A percentile compares a stretch with the other conserved stretches of the same genome.
phyloP scores from a whole-genome alignment of 2,329 filamentous ascomycete genomes.

The Xylariales sp. region DNA sequence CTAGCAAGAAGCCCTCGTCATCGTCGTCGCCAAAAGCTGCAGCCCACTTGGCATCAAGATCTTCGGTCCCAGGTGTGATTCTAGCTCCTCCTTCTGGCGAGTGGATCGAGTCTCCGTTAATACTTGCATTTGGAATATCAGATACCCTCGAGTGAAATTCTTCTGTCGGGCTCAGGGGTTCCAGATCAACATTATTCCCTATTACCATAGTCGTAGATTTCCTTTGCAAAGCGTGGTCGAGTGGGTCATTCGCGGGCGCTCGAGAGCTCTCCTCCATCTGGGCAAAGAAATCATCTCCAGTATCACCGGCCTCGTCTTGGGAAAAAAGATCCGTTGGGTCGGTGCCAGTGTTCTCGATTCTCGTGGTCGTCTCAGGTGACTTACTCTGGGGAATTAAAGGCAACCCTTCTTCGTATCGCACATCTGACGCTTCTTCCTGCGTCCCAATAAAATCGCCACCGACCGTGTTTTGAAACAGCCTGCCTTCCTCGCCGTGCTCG shows the following conservation, averaged over 20 bases:
- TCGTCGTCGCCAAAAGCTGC: constrained; percentile 81
- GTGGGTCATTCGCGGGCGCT: constrained; percentile 41
- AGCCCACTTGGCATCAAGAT: constrained; percentile 84
- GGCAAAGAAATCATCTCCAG: constrained; percentile 72
- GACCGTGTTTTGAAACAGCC: constrained; percentile 52
- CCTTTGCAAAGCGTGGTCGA: constrained; percentile 62
- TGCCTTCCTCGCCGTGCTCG: constrained; percentile 38
- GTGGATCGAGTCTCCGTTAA: constrained; percentile 44
- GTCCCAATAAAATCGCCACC: constrained; percentile 57
- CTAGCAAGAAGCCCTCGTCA: constrained; percentile 71
- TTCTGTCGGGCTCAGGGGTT: constrained; percentile 44
- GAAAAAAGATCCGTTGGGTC: constrained; percentile 54
- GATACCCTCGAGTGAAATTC: constrained; percentile 33
- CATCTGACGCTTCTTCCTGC: constrained; percentile 61
- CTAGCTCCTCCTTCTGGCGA: constrained; percentile 40
- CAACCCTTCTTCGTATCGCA: constrained; percentile 76
- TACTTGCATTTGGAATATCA: constrained; percentile 24
- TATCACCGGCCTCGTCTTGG: constrained; percentile 57
- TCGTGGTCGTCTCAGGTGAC: constrained; percentile 42
- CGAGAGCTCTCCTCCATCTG: constrained; percentile 56
- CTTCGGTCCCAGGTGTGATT: constrained; percentile 51
- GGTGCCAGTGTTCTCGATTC: constrained; percentile 43
- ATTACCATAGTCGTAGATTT: constrained; percentile 79
- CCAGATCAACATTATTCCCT: constrained; percentile 50
- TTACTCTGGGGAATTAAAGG: constrained; percentile 65